These are phyloP conservation scores for Gliomastix tumulicola DNA, from an alignment of 2,329 filamentous ascomycete species.

Conservation along the genomic window DNA sequence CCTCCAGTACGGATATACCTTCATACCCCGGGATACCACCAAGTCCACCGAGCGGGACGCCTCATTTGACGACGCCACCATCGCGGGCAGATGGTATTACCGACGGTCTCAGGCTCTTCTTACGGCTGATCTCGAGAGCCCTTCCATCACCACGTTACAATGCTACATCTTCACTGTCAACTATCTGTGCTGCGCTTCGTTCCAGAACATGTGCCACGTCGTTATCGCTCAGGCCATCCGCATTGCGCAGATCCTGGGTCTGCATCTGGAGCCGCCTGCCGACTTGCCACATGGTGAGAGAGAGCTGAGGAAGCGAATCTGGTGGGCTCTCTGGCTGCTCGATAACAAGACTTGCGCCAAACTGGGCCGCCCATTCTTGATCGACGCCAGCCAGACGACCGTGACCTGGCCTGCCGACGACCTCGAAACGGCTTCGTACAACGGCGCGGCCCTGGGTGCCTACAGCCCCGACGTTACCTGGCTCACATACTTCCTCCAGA, in stretches of 20 bases:
- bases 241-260: slow-evolving; percentile 36
- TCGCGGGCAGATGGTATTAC: slow-evolving; percentile 38
- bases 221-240: slow-evolving; percentile 30
- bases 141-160: slow-evolving; percentile 38
- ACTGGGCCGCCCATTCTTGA: slow-evolving; percentile 34
- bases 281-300: slow-evolving; percentile 20
- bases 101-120: slow-evolving; percentile 36
- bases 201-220: slow-evolving; percentile 38
- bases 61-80: slow-evolving; percentile 24
- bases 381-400: slow-evolving; percentile 21
- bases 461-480: slow-evolving; percentile 10
- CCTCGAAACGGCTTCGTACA: slow-evolving; percentile 6
- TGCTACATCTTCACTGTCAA: slow-evolving; percentile 33
- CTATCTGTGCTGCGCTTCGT: slow-evolving; percentile 40
- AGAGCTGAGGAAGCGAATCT: slow-evolving; percentile 41
- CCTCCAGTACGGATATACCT: slow-evolving; percentile 35
- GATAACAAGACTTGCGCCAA: slow-evolving; percentile 40
- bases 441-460: slow-evolving; percentile 7
- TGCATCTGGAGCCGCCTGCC: slow-evolving; percentile 36
- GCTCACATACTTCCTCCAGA: slow-evolving; percentile 11
- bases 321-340: slow-evolving; percentile 42
- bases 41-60: neutral
- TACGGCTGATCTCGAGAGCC: slow-evolving; percentile 36
- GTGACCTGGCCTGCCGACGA: slow-evolving; percentile 23
- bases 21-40: slow-evolving; percentile 11